These are phyloP conservation scores for Plasmodium yoelii DNA, from an alignment of 169 alveolate genomes.

Conservation along the genomic window DNA sequence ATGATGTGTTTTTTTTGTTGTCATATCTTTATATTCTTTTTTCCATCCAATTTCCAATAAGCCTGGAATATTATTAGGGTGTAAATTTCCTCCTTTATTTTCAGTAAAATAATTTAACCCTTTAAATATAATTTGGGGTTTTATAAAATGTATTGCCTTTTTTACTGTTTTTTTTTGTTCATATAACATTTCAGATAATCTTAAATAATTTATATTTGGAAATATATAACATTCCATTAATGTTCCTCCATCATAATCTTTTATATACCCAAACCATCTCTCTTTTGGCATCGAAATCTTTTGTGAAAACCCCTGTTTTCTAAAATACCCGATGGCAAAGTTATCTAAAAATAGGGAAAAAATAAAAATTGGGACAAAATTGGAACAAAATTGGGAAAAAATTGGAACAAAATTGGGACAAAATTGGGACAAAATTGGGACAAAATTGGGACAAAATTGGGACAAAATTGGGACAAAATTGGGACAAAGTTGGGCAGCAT, in stretches of 20 bases:
- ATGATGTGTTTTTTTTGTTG: conserved; percentile 63
- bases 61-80: conserved; percentile 93
- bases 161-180: conserved; percentile 92
- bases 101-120: conserved; percentile 87
- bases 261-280: conserved; percentile 98
- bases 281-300: conserved; percentile 95
- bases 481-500: too few species aligned
- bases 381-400: too few species aligned
- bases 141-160: conserved; percentile 88
- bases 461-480: too few species aligned
- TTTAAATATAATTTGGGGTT: conserved; percentile 88
- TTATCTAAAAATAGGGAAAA: conserved; percentile 88
- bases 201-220: conserved; percentile 93
- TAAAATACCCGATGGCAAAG: conserved; percentile 98
- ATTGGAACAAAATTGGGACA: too few species aligned
- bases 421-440: too few species aligned
- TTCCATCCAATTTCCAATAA: conserved; percentile 95
- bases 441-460: too few species aligned
- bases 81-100: conserved; percentile 72
- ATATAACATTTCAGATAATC: conserved; percentile 92
- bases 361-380: too few species aligned
- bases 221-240: conserved; percentile 97
- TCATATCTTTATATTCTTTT: conserved; percentile 78
- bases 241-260: conserved; percentile 99
- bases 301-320: conserved; percentile 97